Evolutionary conservation across 345 rosid genomes (phyloP), one percentile per base, ranked within the genome.

Genomic region (Toxicodendron radicans): DNA sequence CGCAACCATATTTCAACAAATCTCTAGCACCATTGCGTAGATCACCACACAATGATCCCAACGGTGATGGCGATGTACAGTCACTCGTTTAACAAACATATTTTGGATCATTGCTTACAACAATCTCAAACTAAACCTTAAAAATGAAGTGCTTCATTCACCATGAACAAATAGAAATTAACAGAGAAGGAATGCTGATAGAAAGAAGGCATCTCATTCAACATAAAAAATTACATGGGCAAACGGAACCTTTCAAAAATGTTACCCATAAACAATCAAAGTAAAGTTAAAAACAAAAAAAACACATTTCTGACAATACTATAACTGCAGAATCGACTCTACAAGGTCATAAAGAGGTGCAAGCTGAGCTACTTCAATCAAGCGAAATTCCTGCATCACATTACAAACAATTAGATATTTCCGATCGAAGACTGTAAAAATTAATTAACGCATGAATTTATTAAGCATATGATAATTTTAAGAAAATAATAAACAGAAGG

Each of bases 321-420:
- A 87, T 58, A 75, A 69, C 75, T 83, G 87, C 65, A 88, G 79
- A 80, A 90, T 88, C n/a, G 92, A 90, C 60, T 88, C 90, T 20
- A 88, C 87, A 7, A 90, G 87, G 60, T 86, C 94, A 12, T 75
- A 62, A 13, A 87, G 86, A n/a, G 94, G 92, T 14, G 92, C 92
- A 35, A 90, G 90, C 76, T 90, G 92, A 62, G 81, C 85, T 67
- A 79, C 82, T 74, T 83, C 86, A 27, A 90, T 85, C 82, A 90
- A 73, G 23, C 84, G 84, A 27, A 90, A 87, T 78, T 86, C 94
- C 90, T 90, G 91, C 84, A 80, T 43, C 76, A 78, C 21, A 61
- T 2, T 30, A 75, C 58, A 76, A 14, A 24, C 8, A 14, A 24
- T 53, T 38, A 59, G 54, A 63, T 66, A 27, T 27, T 27, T 27